phyloP scores from a whole-genome alignment of 768 basidiomycete species.

The Auricularia auricula-judae region DNA sequence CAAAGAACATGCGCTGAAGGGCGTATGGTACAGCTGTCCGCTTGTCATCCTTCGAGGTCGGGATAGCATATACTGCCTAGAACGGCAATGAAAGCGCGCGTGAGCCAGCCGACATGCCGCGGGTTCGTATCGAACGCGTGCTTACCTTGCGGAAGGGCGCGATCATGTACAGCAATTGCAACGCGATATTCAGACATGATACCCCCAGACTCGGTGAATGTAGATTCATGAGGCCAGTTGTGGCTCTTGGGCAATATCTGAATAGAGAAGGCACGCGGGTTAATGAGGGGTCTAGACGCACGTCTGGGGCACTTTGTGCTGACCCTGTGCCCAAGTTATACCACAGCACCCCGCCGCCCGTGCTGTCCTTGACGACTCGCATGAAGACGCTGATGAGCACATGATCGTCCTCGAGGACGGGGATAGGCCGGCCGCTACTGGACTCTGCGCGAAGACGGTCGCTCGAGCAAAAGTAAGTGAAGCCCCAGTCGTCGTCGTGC shows the following conservation, averaged over 20 bases:
- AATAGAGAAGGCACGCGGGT: not conserved
- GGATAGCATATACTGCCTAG: not conserved
- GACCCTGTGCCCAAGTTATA: not conserved
- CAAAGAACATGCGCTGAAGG: not conserved
- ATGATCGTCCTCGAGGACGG: constrained; percentile 1
- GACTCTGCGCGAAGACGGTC: not conserved
- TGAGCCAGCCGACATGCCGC: not conserved
- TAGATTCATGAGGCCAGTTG: not conserved
- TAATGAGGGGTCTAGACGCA: not conserved
- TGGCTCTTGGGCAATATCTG: not conserved
- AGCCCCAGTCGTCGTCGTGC: constrained; percentile 1
- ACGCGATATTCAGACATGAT: not conserved
- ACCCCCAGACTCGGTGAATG: not conserved
- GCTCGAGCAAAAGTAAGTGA: not conserved
- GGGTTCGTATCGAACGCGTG: not conserved
- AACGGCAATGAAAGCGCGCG: not conserved
- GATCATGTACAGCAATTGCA: not conserved
- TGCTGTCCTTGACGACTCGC: not conserved
- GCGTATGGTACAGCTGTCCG: not conserved
- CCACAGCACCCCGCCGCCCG: not conserved
- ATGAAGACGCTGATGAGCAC: not conserved
- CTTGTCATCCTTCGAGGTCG: not conserved
- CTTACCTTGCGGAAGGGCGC: not conserved
- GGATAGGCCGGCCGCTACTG: not conserved
- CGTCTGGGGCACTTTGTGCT: not conserved